phyloP scores from a whole-genome alignment of 306 rosid species.

The Vigna nakashimae region DNA sequence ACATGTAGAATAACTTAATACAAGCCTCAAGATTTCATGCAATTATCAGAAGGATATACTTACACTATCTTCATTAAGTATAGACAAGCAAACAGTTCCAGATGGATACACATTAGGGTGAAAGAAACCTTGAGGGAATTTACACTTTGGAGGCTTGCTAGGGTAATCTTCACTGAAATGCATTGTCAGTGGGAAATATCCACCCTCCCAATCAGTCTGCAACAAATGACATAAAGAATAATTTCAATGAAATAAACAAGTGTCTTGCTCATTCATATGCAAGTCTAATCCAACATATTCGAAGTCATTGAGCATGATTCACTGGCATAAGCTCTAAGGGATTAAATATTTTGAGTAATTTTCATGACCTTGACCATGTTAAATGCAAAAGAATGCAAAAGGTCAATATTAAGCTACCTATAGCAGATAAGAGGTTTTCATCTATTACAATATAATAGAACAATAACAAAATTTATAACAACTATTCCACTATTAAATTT shows the following conservation, averaged over 20 bases:
- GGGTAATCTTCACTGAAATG: conserved; percentile 99
- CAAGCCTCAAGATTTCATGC: background rate
- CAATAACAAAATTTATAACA: no score
- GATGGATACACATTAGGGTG: conserved; percentile 99
- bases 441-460: background rate
- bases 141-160: conserved; percentile 97
- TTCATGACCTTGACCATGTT: background rate
- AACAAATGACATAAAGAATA: conserved; percentile 36
- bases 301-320: background rate
- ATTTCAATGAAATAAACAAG: conserved; percentile 17
- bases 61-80: conserved; percentile 96
- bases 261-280: background rate
- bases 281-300: background rate
- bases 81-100: conserved; percentile 96
- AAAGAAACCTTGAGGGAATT: conserved; percentile 92
- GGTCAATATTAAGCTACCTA: background rate
- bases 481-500: no score
- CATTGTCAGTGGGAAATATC: conserved; percentile 85
- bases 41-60: conserved; percentile 48
- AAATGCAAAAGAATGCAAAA: conserved; percentile 21
- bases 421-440: background rate
- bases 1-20: background rate
- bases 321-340: background rate
- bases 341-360: conserved; percentile 5
- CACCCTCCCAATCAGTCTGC: conserved; percentile 99